Conservation (phyloP, 257 asterid species). For the Schizonepeta tenuifolia region DNA sequence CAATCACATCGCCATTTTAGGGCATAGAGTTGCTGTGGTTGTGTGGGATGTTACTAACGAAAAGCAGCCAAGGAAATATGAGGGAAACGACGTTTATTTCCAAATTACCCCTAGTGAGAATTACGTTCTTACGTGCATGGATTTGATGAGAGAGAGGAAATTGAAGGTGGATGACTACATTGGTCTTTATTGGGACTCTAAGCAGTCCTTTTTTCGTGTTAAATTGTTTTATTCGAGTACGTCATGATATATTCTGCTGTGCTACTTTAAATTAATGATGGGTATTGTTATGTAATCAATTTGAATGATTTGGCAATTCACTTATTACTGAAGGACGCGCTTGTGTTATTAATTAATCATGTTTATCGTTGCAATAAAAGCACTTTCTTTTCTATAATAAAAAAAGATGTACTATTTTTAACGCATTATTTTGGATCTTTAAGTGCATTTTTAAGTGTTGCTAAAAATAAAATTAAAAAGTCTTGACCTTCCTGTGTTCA, state of each 20-base stretch:
- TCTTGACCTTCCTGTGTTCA: too few species aligned
- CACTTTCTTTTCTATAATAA: conserved; percentile 1
- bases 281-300: not conserved
- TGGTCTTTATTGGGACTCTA: conserved; percentile 52
- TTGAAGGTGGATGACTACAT: conserved; percentile 48
- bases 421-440: not conserved
- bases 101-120: conserved; percentile 41
- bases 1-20: conserved; percentile 36
- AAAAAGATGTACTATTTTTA: not conserved
- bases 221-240: conserved; percentile 31
- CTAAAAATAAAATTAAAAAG: too few species aligned
- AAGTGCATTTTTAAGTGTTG: not conserved
- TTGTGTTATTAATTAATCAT: not conserved
- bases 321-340: not conserved
- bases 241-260: not conserved
- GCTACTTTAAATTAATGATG: too few species aligned
- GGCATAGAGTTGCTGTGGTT: conserved; percentile 39
- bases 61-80: conserved; percentile 37
- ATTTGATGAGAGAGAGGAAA: conserved; percentile 43
- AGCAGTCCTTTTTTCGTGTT: conserved; percentile 31
- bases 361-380: not conserved
- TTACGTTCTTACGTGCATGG: conserved; percentile 43
- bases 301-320: not conserved
- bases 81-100: conserved; percentile 33
- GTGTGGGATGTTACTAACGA: conserved; percentile 61